Conservation (phyloP, 2,329 filamentous ascomycete species). For the Paracoccidioides brasiliensis region DNA sequence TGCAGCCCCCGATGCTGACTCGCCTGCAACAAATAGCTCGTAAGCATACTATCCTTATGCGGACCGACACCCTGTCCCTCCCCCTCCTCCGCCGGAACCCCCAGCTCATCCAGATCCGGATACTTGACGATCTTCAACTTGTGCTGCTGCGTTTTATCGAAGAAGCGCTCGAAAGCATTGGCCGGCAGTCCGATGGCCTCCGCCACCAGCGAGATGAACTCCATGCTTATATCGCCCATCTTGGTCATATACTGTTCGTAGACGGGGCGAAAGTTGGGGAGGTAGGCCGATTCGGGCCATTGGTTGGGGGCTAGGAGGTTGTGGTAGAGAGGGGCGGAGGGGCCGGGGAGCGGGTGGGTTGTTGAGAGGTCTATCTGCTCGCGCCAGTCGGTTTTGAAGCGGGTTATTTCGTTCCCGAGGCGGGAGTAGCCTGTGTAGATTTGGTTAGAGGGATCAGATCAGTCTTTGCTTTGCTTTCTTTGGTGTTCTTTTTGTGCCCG, state of each 20-base stretch:
- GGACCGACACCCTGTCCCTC: slow-evolving; percentile 52
- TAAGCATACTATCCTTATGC: slow-evolving; percentile 77
- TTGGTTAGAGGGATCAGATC: not conserved
- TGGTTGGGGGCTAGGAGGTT: slow-evolving; percentile 66
- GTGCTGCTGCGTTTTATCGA: slow-evolving; percentile 59
- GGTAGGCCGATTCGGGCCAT: slow-evolving; percentile 53
- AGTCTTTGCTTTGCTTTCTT: not conserved
- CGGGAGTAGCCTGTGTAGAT: slow-evolving; percentile 23
- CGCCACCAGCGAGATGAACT: slow-evolving; percentile 68
- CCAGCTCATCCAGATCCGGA: slow-evolving; percentile 54
- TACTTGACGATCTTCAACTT: slow-evolving; percentile 87
- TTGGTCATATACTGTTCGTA: slow-evolving; percentile 63
- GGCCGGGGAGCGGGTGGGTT: slow-evolving; percentile 52
- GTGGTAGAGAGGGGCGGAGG: slow-evolving; percentile 54
- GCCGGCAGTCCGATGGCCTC: slow-evolving; percentile 63
- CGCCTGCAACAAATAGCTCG: slow-evolving; percentile 69
- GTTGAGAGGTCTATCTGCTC: slow-evolving; percentile 83
- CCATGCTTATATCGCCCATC: slow-evolving; percentile 60
- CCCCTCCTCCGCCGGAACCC: slow-evolving; percentile 23
- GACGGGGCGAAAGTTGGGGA: slow-evolving; percentile 55
- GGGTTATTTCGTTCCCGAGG: slow-evolving; percentile 52
- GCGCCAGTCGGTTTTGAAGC: slow-evolving; percentile 61
- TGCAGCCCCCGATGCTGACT: slow-evolving; percentile 64
- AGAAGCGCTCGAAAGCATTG: slow-evolving; percentile 64
- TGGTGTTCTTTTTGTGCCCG: not conserved